These are phyloP conservation scores for Phytophthora rubi DNA, from an alignment of 352 stramenopile genomes.

Conservation along the genomic window DNA sequence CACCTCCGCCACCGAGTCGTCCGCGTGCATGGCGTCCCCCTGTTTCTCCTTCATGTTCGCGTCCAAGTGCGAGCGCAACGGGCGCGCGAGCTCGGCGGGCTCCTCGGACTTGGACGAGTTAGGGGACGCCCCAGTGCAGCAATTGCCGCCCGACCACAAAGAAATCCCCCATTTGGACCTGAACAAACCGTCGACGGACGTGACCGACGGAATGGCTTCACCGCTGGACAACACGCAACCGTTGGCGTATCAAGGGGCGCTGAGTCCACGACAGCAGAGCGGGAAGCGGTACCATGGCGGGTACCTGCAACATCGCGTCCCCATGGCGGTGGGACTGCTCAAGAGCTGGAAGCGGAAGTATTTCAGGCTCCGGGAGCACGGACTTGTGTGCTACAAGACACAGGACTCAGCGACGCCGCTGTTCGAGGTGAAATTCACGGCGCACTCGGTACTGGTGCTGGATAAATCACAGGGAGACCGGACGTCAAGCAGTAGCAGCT, in stretches of 20 bases:
- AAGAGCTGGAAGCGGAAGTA: conserved; percentile 78
- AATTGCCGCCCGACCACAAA: conserved; percentile 22
- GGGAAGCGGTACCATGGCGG: conserved; percentile 64
- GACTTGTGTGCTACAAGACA: conserved; percentile 68
- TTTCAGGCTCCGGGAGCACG: conserved; percentile 72
- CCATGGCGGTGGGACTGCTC: conserved; percentile 64
- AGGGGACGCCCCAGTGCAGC: conserved; percentile 34
- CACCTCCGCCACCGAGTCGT: conserved; percentile 18
- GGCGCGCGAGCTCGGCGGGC: conserved; percentile 32
- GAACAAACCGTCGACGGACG: conserved; percentile 6
- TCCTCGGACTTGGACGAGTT: conserved; percentile 39
- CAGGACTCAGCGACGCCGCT: conserved; percentile 52
- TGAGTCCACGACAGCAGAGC: conserved; percentile 64
- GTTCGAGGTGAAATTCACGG: conserved; percentile 69
- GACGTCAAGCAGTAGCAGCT: not conserved
- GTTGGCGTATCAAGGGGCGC: conserved; percentile 48
- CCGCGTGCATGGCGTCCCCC: conserved; percentile 24
- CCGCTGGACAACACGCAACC: not conserved
- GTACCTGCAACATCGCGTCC: conserved; percentile 63
- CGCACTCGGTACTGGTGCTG: conserved; percentile 44
- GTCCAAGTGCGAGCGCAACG: conserved; percentile 3
- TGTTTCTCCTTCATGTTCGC: conserved; percentile 21
- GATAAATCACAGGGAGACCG: conserved; percentile 28
- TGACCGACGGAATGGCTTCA: not conserved
- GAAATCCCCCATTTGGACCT: conserved; percentile 20